phyloP scores from a whole-genome alignment of 2,329 filamentous ascomycete genomes.

The Ceratocystis papillata region DNA sequence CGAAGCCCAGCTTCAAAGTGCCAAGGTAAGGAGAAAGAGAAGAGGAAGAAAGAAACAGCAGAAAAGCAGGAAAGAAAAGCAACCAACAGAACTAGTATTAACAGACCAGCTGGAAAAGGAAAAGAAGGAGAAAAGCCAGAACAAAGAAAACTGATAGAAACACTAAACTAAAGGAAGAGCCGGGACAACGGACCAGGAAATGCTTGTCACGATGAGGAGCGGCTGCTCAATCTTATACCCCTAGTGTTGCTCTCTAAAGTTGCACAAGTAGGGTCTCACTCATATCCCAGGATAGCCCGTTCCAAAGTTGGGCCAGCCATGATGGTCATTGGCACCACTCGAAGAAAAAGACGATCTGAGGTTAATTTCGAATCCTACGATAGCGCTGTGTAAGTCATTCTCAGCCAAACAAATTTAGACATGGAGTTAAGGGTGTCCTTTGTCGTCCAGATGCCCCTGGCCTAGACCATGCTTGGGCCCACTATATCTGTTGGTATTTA shows the following conservation, averaged over 20 bases:
- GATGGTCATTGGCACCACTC: background rate
- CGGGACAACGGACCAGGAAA: background rate
- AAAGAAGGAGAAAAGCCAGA: background rate
- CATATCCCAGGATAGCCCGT: background rate
- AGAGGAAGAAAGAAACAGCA: background rate
- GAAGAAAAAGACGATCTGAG: background rate
- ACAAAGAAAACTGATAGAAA: background rate
- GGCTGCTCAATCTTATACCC: background rate
- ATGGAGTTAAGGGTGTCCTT: background rate
- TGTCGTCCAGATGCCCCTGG: background rate
- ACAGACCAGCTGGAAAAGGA: background rate
- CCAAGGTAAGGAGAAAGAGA: background rate
- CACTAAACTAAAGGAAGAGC: background rate
- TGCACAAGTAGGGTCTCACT: background rate
- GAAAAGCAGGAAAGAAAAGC: background rate
- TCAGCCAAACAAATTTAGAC: background rate
- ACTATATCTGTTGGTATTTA: background rate
- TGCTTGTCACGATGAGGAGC: background rate
- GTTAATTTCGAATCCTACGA: background rate
- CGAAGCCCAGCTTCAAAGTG: constrained; percentile 4
- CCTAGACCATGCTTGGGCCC: background rate
- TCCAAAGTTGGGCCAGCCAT: background rate
- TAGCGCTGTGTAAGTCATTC: background rate
- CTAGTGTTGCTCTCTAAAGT: background rate
- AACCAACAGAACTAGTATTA: background rate